phyloP scores from a whole-genome alignment of 495 filamentous ascomycete genomes.

The Hypomontagnella monticulosa region DNA sequence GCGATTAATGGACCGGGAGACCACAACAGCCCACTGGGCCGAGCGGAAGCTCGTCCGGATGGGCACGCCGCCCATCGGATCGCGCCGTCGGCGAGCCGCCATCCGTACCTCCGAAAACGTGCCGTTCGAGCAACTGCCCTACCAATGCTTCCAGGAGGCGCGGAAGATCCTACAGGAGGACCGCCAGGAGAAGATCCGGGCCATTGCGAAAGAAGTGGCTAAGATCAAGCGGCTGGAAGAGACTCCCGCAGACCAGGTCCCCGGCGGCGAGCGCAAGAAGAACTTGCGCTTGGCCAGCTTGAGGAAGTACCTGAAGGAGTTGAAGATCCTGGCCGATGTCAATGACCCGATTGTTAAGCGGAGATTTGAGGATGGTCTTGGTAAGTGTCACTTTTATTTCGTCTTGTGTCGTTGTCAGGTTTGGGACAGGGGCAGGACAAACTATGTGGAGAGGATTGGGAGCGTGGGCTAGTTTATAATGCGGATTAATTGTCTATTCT shows the following conservation, averaged over 20 bases:
- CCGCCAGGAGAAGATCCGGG: slow-evolving; percentile 78
- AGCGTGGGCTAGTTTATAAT: slow-evolving; percentile 14
- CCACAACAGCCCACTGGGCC: slow-evolving; percentile 56
- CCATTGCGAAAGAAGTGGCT: slow-evolving; percentile 67
- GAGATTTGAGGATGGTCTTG: slow-evolving; percentile 90
- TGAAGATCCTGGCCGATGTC: slow-evolving; percentile 92
- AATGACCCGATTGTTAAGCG: slow-evolving; percentile 96
- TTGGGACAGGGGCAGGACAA: no score
- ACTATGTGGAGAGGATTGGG: slow-evolving; percentile 11
- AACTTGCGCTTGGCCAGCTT: slow-evolving; percentile 75
- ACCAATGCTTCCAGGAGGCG: slow-evolving; percentile 97
- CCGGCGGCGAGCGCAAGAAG: slow-evolving; percentile 68
- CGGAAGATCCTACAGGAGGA: slow-evolving; percentile 82
- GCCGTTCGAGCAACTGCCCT: slow-evolving; percentile 92
- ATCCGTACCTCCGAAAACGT: slow-evolving; percentile 73
- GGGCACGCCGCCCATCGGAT: slow-evolving; percentile 74
- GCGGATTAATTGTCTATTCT: slow-evolving; percentile 1
- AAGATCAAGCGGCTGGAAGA: slow-evolving; percentile 68
- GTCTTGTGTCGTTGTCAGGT: neutral
- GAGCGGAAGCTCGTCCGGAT: slow-evolving; percentile 67
- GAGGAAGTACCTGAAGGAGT: slow-evolving; percentile 74
- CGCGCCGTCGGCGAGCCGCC: slow-evolving; percentile 82
- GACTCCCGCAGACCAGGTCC: slow-evolving; percentile 63
- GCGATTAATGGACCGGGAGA: slow-evolving; percentile 45
- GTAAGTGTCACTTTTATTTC: slow-evolving; percentile 60